Percentiles rank a stretch among this genome's conserved stretches.
phyloP scores from a whole-genome alignment of 2,329 filamentous ascomycete species.

The Alternaria panax region DNA sequence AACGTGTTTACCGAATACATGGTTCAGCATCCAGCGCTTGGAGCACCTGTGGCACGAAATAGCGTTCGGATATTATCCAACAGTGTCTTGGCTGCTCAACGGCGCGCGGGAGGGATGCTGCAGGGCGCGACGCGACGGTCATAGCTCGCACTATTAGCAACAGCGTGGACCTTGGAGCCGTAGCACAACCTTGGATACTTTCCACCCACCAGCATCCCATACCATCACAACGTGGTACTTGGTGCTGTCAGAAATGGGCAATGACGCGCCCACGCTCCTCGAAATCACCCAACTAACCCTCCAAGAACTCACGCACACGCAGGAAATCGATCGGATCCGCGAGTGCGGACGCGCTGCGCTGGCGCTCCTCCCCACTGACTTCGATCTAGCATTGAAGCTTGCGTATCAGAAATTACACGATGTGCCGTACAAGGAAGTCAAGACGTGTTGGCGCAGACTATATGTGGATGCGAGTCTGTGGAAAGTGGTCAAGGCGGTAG shows the following conservation, averaged over 20 bases:
- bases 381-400: slow-evolving; percentile 64
- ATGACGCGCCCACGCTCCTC: slow-evolving; percentile 28
- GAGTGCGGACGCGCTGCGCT: slow-evolving; percentile 54
- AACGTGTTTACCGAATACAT: slow-evolving; percentile 8
- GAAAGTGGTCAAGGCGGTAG: slow-evolving; percentile 57
- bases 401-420: slow-evolving; percentile 73
- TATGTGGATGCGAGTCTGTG: slow-evolving; percentile 76
- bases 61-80: slow-evolving; percentile 16
- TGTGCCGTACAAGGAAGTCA: slow-evolving; percentile 72
- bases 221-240: background rate
- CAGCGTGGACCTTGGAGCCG: background rate
- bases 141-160: slow-evolving; percentile 16
- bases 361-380: slow-evolving; percentile 44
- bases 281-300: slow-evolving; percentile 38
- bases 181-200: background rate
- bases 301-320: slow-evolving; percentile 29
- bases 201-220: background rate
- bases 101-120: slow-evolving; percentile 16
- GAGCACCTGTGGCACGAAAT: slow-evolving; percentile 2
- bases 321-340: slow-evolving; percentile 41
- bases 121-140: background rate
- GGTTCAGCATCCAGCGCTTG: slow-evolving; percentile 1
- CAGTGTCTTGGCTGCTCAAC: slow-evolving; percentile 19
- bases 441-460: slow-evolving; percentile 71
- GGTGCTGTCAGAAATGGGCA: slow-evolving; percentile 5